Evolutionary conservation across 495 filamentous ascomycete species (phyloP).

Genomic region (Daldinia grandis): DNA sequence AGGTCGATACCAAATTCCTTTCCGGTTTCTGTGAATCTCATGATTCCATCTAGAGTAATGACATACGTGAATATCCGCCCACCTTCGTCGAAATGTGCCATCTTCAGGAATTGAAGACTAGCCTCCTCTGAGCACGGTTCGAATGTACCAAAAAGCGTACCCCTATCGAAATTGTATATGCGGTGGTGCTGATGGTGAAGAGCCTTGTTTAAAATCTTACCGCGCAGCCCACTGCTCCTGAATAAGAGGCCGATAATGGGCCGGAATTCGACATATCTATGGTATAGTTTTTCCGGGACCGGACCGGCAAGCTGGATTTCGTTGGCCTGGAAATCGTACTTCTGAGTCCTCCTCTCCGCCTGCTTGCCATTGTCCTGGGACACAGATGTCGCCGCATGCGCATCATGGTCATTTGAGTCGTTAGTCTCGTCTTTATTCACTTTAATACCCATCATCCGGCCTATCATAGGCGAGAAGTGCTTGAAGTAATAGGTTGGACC

Average conservation of each 20-base stretch:
- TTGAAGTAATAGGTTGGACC: slow-evolving; percentile 80
- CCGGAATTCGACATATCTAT: slow-evolving; percentile 90
- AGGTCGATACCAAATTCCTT: slow-evolving; percentile 94
- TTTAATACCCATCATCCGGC: slow-evolving; percentile 79
- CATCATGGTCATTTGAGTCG: slow-evolving; percentile 47
- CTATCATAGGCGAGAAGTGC: slow-evolving; percentile 90
- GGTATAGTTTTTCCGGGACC: slow-evolving; percentile 79
- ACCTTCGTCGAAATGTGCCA: slow-evolving; percentile 85
- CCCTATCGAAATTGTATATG: slow-evolving; percentile 85
- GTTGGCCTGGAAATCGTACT: slow-evolving; percentile 93
- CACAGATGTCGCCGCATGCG: slow-evolving; percentile 27
- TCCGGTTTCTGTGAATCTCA: slow-evolving; percentile 93
- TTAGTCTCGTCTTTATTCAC: slow-evolving; percentile 56
- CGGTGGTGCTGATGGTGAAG: slow-evolving; percentile 89
- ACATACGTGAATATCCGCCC: slow-evolving; percentile 92
- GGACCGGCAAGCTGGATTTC: slow-evolving; percentile 89
- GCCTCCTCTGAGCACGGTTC: slow-evolving; percentile 65
- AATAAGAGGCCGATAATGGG: slow-evolving; percentile 93
- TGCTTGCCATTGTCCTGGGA: slow-evolving; percentile 37
- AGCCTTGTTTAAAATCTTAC: slow-evolving; percentile 79
- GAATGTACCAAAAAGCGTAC: slow-evolving; percentile 71
- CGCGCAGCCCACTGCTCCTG: slow-evolving; percentile 74
- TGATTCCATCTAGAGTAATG: slow-evolving; percentile 81
- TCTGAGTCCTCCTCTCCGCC: slow-evolving; percentile 63
- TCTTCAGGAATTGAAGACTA: slow-evolving; percentile 80